Conservation (phyloP, 179 eudicot genomes). For the Gypsophila paniculata region DNA sequence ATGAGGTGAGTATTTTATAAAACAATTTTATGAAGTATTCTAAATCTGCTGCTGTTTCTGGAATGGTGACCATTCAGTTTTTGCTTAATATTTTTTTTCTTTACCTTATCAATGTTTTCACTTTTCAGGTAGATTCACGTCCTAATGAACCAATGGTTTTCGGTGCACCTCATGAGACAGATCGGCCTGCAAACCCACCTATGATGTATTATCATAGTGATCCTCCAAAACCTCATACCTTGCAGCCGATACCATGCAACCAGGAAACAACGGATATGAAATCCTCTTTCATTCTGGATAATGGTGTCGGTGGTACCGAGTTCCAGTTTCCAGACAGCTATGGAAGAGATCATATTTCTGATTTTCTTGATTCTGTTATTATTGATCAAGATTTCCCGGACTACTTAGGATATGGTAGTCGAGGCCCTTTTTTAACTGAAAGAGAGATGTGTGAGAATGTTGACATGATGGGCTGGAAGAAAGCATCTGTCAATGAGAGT, state of each 20-base stretch:
- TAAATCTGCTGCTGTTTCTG: not conserved
- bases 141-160: conserved; percentile 23
- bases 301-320: conserved; percentile 27
- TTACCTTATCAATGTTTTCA: conserved; percentile 27
- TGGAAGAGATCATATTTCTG: conserved; percentile 36
- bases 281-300: conserved; percentile 17
- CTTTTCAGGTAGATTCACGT: conserved; percentile 53
- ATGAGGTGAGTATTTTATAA: conserved; percentile 37
- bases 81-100: not conserved
- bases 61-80: not conserved
- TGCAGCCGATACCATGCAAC: conserved; percentile 39
- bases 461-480: conserved; percentile 11
- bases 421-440: conserved; percentile 19
- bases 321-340: conserved; percentile 38
- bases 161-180: conserved; percentile 28
- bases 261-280: conserved; percentile 32
- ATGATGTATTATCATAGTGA: conserved; percentile 11
- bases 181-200: not conserved
- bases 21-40: not conserved
- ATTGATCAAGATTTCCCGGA: conserved; percentile 31
- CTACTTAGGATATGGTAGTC: conserved; percentile 22
- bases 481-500: conserved; percentile 31
- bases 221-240: not conserved
- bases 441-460: conserved; percentile 17
- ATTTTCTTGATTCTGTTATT: conserved; percentile 47